Evolutionary conservation across 202 grass and related monocot species (phyloP).

Genomic region (Panicum hallii): DNA sequence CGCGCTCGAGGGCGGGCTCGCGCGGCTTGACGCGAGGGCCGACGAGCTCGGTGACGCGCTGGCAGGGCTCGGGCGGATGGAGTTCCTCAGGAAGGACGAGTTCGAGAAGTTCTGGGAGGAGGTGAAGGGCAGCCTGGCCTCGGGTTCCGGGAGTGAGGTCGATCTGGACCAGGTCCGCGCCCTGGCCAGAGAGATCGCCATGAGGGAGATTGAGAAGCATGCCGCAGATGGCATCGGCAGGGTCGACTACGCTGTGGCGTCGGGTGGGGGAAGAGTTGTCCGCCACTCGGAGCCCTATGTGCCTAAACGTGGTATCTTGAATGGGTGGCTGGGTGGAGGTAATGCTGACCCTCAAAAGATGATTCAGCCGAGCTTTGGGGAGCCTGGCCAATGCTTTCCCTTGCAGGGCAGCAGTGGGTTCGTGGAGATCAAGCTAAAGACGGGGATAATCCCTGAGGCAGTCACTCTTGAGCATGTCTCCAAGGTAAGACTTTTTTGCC

Average conservation of each 20-base stretch:
- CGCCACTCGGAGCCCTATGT: slow-evolving; percentile 55
- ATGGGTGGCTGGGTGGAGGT: neutral
- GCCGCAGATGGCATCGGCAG: slow-evolving; percentile 70
- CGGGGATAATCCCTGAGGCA: slow-evolving; percentile 67
- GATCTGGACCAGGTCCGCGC: slow-evolving; percentile 59
- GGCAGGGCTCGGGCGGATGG: slow-evolving; percentile 51
- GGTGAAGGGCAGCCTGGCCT: slow-evolving; percentile 38
- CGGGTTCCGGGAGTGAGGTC: slow-evolving; percentile 20
- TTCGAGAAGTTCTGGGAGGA: slow-evolving; percentile 59
- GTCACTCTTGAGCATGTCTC: slow-evolving; percentile 73
- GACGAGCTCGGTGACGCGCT: slow-evolving; percentile 53
- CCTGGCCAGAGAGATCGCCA: slow-evolving; percentile 59
- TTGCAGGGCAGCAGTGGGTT: slow-evolving; percentile 69
- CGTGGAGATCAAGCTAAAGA: slow-evolving; percentile 65
- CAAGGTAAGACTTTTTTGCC: slow-evolving; percentile 49
- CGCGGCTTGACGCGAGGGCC: slow-evolving; percentile 42
- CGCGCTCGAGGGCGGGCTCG: slow-evolving; percentile 46
- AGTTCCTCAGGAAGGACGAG: slow-evolving; percentile 55
- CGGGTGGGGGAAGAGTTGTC: slow-evolving; percentile 63
- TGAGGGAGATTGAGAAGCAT: slow-evolving; percentile 76
- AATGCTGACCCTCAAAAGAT: slow-evolving; percentile 52
- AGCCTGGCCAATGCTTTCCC: slow-evolving; percentile 72
- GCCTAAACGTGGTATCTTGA: slow-evolving; percentile 37
- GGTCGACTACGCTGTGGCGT: slow-evolving; percentile 64
- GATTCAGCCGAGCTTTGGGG: slow-evolving; percentile 72